Base-by-base conservation (phyloP, 139 green algal species). In the Dunaliella primolecta region DNA sequence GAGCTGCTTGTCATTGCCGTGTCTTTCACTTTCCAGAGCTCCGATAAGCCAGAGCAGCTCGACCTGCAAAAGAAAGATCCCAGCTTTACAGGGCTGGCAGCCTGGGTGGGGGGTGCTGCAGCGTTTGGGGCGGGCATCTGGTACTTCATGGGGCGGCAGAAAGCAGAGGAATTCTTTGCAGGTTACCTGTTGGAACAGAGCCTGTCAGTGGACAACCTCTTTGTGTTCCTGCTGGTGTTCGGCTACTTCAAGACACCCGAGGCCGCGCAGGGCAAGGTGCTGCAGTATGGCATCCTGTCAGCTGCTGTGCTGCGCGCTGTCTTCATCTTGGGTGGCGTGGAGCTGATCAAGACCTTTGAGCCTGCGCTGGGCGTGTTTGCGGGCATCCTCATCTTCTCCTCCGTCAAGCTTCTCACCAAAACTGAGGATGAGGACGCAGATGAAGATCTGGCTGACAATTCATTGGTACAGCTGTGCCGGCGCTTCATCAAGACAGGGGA, bases 151-250 rank as follows among this genome's bases (percentile, higher is more conserved):
- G 90, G 90, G 37, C 55, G 83, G 1, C 86, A 91, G 33, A 93
- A 93, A 71, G 90, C 90, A 0, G 86, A 93, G 81, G 90, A 93
- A 15, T 98, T 93, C 79, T 98, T 98, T 89, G 95, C 96, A 25
- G 97, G 97, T 0, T 99, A 99, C 88, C 86, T 99, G 30, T 86
- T 99, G 87, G 97, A 99, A 89, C 97, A 99, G 91, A 95, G 85
- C 35, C 86, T 99, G 34, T 96, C 91, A 11, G 94, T 99, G 3
- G 97, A 99, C 93, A 99, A 99, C 85, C 91, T 99, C n/a, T 98
- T 99, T 91, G 97, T 99, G 15, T 99, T 99, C 82, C 91, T 99
- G 29, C 93, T 99, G 21, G 93, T 99, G 0, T 99, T 99, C 88
- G 91, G 91, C 29, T 97, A 96, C 86, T 96, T 98, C 88, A 92